A percentile compares a stretch with the other conserved stretches of the same genome.
phyloP scores from a whole-genome alignment of 306 rosid species.

The Albizia julibrissin region DNA sequence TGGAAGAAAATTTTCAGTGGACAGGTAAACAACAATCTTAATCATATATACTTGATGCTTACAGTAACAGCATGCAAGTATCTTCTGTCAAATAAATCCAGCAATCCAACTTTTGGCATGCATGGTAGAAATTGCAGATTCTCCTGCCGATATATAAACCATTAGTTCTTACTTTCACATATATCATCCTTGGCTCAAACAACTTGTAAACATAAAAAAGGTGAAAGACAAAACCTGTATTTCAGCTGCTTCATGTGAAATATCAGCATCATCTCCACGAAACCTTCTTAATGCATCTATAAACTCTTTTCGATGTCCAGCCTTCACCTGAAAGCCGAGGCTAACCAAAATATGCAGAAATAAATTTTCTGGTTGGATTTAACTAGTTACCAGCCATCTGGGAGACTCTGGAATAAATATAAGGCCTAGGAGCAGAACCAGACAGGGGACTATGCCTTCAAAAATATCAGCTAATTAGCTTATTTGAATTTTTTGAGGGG shows the following conservation, averaged over 20 bases:
- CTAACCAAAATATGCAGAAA: background rate
- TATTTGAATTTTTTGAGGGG: background rate
- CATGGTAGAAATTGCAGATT: background rate
- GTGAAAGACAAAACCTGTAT: background rate
- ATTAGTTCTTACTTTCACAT: background rate
- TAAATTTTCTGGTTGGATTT: background rate
- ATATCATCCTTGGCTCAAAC: background rate
- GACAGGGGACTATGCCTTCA: background rate
- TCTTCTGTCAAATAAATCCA: constrained; percentile 4
- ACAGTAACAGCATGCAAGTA: background rate
- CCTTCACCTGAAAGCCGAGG: constrained; percentile 15
- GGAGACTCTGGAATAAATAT: constrained; percentile 14
- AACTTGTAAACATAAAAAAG: background rate
- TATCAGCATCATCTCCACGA: constrained; percentile 16
- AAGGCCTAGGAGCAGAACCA: background rate
- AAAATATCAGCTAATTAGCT: background rate
- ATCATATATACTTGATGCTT: background rate
- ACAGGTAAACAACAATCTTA: background rate
- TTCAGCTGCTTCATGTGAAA: constrained; percentile 14
- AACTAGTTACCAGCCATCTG: constrained; percentile 2
- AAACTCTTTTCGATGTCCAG: background rate
- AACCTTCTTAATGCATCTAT: constrained; percentile 9
- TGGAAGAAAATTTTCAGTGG: background rate
- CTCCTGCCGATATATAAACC: background rate
- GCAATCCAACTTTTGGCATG: constrained; percentile 19